These are phyloP conservation scores for Calophaca sinica DNA, from an alignment of 306 rosid genomes.

Conservation along the genomic window DNA sequence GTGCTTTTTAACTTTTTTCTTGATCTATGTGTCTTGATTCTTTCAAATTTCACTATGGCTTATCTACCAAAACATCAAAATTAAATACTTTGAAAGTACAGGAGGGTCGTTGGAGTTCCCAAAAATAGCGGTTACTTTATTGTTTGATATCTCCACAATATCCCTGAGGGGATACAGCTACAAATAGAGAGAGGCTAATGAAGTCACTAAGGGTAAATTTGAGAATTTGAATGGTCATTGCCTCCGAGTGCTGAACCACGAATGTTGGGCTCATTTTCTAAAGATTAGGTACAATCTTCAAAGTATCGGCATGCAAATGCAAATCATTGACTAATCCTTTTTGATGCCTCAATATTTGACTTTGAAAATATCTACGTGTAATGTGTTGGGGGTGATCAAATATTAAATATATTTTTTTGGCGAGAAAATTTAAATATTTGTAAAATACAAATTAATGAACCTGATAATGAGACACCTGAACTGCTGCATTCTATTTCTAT, in stretches of 20 bases:
- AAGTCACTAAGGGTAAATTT: conserved; percentile 32
- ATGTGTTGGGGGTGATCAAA: too few species aligned
- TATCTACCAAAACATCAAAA: too few species aligned
- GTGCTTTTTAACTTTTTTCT: conserved; percentile 25
- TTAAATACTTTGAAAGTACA: conserved; percentile 14
- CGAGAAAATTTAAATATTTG: too few species aligned
- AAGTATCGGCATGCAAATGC: background rate
- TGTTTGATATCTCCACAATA: conserved; percentile 19
- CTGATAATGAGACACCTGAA: too few species aligned
- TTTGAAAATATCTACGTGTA: too few species aligned
- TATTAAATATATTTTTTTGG: too few species aligned
- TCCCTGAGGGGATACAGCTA: background rate
- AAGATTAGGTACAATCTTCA: conserved; percentile 5
- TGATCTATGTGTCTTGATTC: too few species aligned
- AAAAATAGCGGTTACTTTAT: conserved; percentile 41
- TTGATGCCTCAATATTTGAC: too few species aligned
- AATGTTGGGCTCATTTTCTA: conserved; percentile 6
- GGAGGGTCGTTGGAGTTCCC: conserved; percentile 31
- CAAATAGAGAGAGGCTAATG: background rate
- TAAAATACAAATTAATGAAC: too few species aligned
- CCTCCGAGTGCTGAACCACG: background rate
- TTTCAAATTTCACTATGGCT: too few species aligned
- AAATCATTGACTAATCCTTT: too few species aligned
- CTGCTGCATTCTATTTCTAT: too few species aligned
- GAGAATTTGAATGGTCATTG: background rate